A percentile compares a stretch with the other conserved stretches of the same genome.
These are phyloP conservation scores for Aspergillus pseudoglaucus DNA, from an alignment of 2,329 filamentous ascomycete species.

Conservation along the genomic window DNA sequence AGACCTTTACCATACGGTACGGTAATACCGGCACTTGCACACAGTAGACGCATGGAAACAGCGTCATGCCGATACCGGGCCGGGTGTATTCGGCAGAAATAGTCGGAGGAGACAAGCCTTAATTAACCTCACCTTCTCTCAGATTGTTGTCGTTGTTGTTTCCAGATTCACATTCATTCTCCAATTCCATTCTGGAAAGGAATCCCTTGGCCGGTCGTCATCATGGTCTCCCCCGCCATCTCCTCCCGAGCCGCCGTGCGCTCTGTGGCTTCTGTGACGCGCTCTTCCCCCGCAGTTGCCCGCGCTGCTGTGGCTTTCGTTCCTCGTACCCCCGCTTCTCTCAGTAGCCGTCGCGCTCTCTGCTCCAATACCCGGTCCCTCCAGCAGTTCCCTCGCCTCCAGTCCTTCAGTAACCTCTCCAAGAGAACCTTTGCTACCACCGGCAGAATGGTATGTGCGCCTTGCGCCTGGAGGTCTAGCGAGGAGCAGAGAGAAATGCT, in stretches of 20 bases:
- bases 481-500: background rate
- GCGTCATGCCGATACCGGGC: conserved; percentile 13
- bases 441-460: conserved; percentile 31
- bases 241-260: conserved; percentile 34
- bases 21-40: background rate
- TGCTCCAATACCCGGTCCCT: conserved; percentile 25
- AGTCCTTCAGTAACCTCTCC: conserved; percentile 23
- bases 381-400: conserved; percentile 31
- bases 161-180: conserved; percentile 5
- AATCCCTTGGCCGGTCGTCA: conserved; percentile 12
- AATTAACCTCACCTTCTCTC: background rate
- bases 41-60: background rate
- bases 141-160: background rate
- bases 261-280: conserved; percentile 25
- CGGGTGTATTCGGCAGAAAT: conserved; percentile 20
- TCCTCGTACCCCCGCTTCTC: conserved; percentile 25
- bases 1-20: conserved; percentile 11
- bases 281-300: conserved; percentile 28
- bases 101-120: conserved; percentile 6
- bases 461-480: background rate
- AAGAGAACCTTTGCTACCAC: conserved; percentile 33
- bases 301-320: conserved; percentile 22
- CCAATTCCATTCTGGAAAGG: conserved; percentile 4
- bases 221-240: conserved; percentile 21
- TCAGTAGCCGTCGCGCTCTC: conserved; percentile 21